Conservation (phyloP, 495 filamentous ascomycete species). For the Trichoderma gamsii region DNA sequence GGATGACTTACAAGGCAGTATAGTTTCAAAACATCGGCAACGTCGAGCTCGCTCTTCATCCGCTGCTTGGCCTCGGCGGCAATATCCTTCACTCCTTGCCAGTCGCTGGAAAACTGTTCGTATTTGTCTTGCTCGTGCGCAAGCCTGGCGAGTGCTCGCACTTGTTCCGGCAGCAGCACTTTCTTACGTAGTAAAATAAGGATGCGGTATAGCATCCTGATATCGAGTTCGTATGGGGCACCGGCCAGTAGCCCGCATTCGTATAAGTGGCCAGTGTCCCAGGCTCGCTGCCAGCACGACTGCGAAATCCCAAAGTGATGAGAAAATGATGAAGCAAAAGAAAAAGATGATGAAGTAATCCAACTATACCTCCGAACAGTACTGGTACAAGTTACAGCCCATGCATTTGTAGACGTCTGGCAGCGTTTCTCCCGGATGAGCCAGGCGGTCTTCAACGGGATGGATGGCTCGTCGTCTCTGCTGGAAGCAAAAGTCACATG, state of each 20-base stretch:
- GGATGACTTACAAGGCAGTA: not conserved
- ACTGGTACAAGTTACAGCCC: not conserved
- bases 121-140: not conserved
- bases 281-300: not conserved
- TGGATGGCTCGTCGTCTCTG: not conserved
- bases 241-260: not conserved
- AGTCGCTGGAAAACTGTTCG: not conserved
- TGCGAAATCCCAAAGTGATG: not conserved
- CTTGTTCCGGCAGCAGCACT: not conserved
- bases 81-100: not conserved
- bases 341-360: not conserved
- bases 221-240: not conserved
- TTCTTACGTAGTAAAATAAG: not conserved
- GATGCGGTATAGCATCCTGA: not conserved
- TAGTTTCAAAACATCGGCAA: not conserved
- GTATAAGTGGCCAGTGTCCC: constrained; percentile 5
- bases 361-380: not conserved
- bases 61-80: not conserved
- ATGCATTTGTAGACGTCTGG: not conserved
- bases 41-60: not conserved
- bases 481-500: constrained; percentile 1
- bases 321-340: not conserved
- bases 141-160: not conserved
- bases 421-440: not conserved
- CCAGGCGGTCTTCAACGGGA: not conserved